phyloP scores from a whole-genome alignment of 1,139 yeast genomes.

The Dujonia santamariae region DNA sequence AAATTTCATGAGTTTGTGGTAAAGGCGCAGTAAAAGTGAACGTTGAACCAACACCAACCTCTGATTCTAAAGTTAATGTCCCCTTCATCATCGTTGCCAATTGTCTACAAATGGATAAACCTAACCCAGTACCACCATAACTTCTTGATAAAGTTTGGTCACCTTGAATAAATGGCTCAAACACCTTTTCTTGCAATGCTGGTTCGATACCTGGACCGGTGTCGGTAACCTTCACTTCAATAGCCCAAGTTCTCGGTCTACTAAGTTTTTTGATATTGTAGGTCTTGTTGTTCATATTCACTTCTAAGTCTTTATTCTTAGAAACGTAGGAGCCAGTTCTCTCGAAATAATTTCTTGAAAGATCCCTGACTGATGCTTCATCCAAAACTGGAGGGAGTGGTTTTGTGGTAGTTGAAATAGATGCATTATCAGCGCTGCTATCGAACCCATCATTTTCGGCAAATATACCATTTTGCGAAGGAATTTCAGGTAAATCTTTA shows the following conservation, averaged over 20 bases:
- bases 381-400: background rate
- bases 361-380: background rate
- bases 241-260: constrained; percentile 50
- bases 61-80: constrained; percentile 65
- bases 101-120: constrained; percentile 89
- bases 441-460: background rate
- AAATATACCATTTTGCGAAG: background rate
- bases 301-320: constrained; percentile 1
- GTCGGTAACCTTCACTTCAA: constrained; percentile 77
- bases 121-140: constrained; percentile 95
- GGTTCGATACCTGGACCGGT: constrained; percentile 93
- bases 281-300: constrained; percentile 4
- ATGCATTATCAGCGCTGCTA: background rate
- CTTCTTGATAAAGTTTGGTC: constrained; percentile 91
- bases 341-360: constrained; percentile 1
- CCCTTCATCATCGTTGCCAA: constrained; percentile 89
- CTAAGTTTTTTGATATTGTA: constrained; percentile 33
- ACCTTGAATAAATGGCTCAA: constrained; percentile 96
- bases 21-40: constrained; percentile 80
- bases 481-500: constrained; percentile 5
- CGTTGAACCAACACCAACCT: constrained; percentile 74
- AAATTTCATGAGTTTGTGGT: constrained; percentile 63
- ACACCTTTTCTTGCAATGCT: constrained; percentile 74
- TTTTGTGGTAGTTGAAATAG: background rate
- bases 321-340: constrained; percentile 2